These are phyloP conservation scores for Tagetes patula DNA, from an alignment of 129 eudicot genomes.

Conservation along the genomic window DNA sequence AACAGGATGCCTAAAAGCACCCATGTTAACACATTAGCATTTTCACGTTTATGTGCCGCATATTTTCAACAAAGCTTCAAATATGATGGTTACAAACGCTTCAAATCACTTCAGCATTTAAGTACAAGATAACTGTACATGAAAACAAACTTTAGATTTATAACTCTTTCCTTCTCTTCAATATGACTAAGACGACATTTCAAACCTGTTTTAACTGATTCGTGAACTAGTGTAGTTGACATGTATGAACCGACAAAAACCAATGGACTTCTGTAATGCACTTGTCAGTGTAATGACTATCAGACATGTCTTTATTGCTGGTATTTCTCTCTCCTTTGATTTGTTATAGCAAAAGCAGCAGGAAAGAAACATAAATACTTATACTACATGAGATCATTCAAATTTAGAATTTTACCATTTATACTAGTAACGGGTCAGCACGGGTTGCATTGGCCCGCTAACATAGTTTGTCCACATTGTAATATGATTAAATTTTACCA, in stretches of 20 bases:
- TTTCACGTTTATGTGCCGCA: not conserved
- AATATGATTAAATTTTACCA: not conserved
- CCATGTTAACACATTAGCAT: not conserved
- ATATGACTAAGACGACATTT: not conserved
- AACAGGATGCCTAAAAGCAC: not conserved
- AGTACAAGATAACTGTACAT: not conserved
- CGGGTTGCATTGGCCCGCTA: not conserved
- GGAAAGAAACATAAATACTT: not conserved
- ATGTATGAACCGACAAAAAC: not conserved
- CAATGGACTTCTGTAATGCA: not conserved
- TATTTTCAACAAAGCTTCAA: not conserved
- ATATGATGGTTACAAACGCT: not conserved
- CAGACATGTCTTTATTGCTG: not conserved
- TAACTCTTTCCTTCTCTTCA: not conserved
- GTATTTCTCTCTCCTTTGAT: not conserved
- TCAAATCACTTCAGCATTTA: not conserved
- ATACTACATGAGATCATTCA: not conserved
- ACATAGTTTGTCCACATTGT: not conserved
- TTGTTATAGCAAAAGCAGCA: not conserved
- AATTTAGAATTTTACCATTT: not conserved
- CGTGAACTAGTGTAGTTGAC: not conserved
- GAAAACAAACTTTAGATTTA: conserved; percentile 1
- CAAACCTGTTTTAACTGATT: not conserved
- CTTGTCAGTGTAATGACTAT: not conserved
- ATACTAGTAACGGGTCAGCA: not conserved